A percentile compares a stretch with the other conserved stretches of the same genome.
These are phyloP conservation scores for Zarea fungicola DNA, from an alignment of 2,329 filamentous ascomycete genomes.

Conservation along the genomic window DNA sequence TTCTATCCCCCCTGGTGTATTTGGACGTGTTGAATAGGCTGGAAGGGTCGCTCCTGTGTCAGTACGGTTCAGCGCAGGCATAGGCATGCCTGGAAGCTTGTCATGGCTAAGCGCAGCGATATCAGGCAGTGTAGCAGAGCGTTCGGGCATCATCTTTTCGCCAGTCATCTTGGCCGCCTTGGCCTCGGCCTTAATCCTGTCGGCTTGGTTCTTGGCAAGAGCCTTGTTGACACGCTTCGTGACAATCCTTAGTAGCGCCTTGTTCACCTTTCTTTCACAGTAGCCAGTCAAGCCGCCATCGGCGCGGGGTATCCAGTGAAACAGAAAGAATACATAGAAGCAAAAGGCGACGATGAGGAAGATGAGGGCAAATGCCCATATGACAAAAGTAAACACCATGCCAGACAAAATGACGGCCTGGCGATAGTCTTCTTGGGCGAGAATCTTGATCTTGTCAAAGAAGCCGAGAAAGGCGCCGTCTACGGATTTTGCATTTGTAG, in stretches of 20 bases:
- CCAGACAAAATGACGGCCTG: conserved; percentile 80
- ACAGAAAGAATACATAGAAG: conserved; percentile 84
- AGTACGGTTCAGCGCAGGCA: conserved; percentile 51
- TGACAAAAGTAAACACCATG: conserved; percentile 86
- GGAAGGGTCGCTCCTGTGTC: conserved; percentile 60
- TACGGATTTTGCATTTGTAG: conserved; percentile 44
- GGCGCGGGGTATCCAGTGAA: conserved; percentile 78
- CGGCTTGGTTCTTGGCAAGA: conserved; percentile 69
- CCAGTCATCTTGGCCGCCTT: conserved; percentile 49
- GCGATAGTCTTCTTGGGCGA: conserved; percentile 68
- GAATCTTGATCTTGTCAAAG: conserved; percentile 71
- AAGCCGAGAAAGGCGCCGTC: conserved; percentile 66
- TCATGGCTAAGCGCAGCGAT: conserved; percentile 34
- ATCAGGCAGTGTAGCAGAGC: conserved; percentile 64
- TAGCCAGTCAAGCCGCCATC: conserved; percentile 80
- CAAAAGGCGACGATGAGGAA: conserved; percentile 68
- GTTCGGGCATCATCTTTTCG: conserved; percentile 43
- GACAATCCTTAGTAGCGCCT: conserved; percentile 77
- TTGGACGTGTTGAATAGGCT: conserved; percentile 55
- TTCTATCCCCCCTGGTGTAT: conserved; percentile 48
- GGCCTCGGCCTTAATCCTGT: conserved; percentile 46
- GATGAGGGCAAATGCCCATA: conserved; percentile 81
- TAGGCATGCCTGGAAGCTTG: conserved; percentile 53
- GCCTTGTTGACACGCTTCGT: conserved; percentile 83
- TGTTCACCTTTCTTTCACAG: conserved; percentile 88